Percentiles rank a stretch among this genome's conserved stretches.
Evolutionary conservation across 75 land plant species (phyloP).

Genomic region (Cupressus sempervirens): DNA sequence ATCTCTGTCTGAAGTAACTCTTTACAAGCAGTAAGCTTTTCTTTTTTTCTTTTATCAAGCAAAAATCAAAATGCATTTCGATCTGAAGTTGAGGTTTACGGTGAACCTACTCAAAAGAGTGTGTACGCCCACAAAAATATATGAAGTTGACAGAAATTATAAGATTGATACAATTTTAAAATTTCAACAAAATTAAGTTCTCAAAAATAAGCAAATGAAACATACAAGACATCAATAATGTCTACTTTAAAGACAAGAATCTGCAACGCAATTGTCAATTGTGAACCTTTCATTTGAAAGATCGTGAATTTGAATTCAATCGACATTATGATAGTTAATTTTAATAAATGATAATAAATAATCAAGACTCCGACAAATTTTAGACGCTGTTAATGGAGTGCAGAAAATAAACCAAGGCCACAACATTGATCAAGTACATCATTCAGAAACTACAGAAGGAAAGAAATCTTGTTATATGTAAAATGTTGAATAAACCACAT

Average conservation of each 20-base stretch:
- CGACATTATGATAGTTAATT: too few species aligned
- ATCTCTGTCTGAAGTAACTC: background rate
- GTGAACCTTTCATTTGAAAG: too few species aligned
- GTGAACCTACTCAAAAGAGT: background rate
- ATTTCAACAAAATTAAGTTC: background rate
- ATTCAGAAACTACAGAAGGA: background rate
- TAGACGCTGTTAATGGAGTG: background rate
- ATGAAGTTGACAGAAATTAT: background rate
- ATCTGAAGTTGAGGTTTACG: background rate
- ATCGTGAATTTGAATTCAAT: too few species aligned
- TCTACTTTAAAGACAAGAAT: too few species aligned
- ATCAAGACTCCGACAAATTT: too few species aligned
- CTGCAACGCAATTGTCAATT: too few species aligned
- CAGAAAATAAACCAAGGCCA: constrained; percentile 1
- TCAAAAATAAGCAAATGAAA: too few species aligned
- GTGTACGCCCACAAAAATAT: background rate
- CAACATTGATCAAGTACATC: background rate
- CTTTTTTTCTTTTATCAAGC: too few species aligned
- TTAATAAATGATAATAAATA: too few species aligned
- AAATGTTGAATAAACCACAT: background rate
- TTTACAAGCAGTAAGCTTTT: background rate
- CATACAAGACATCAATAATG: too few species aligned
- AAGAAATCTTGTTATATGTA: background rate
- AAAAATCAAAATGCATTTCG: background rate
- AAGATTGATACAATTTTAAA: background rate